Conservation (phyloP, 225 moss, liverwort and hornwort species). For the Pseudisothecium myosuroides region DNA sequence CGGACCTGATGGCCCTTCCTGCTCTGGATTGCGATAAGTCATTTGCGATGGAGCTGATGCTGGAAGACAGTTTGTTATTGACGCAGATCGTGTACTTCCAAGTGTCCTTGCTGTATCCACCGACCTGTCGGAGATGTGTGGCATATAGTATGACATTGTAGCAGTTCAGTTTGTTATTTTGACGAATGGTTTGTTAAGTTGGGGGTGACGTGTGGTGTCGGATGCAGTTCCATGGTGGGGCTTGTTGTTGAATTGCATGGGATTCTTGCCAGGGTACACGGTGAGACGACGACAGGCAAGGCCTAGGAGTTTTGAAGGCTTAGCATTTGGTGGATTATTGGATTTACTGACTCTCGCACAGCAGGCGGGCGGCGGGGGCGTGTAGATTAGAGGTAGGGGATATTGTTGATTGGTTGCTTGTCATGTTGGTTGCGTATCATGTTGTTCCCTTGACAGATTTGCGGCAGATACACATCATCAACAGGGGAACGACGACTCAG, state of each 20-base stretch:
- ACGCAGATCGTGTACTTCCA: constrained; percentile 87
- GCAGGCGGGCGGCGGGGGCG: background rate
- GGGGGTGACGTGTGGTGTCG: background rate
- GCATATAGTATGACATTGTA: background rate
- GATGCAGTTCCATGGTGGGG: background rate
- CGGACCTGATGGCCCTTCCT: constrained; percentile 88
- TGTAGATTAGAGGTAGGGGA: background rate
- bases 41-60: constrained; percentile 79
- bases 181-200: background rate
- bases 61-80: constrained; percentile 84
- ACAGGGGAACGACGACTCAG: constrained; percentile 92
- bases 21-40: constrained; percentile 95
- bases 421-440: background rate
- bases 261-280: background rate
- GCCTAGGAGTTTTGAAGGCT: background rate
- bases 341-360: background rate
- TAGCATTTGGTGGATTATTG: background rate
- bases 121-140: background rate
- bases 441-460: constrained; percentile 20
- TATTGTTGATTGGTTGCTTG: background rate
- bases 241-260: background rate
- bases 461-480: constrained; percentile 82
- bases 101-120: constrained; percentile 92
- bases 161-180: background rate
- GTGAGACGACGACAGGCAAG: background rate